These are phyloP conservation scores for Fusarium brevicatenulatum DNA, from an alignment of 2,329 filamentous ascomycete species.

Conservation along the genomic window DNA sequence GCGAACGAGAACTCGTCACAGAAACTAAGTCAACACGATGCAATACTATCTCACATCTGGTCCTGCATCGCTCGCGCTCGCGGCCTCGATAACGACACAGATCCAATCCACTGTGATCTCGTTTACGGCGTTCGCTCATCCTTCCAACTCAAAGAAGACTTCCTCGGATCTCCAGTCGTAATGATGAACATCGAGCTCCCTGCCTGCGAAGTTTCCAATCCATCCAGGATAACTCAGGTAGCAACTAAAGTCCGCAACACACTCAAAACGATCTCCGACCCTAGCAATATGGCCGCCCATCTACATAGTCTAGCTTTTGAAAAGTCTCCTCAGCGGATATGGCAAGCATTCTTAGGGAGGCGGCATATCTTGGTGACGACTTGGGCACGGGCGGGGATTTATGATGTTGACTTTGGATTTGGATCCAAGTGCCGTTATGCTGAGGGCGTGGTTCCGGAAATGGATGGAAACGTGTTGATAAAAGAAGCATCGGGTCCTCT, in stretches of 20 bases:
- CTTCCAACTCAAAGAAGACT: conserved; percentile 16
- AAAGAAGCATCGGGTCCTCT: conserved; percentile 36
- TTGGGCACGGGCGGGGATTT: conserved; percentile 41
- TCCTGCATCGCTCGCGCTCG: conserved; percentile 42
- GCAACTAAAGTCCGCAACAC: conserved; percentile 28
- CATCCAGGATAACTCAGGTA: not conserved
- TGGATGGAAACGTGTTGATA: conserved; percentile 39
- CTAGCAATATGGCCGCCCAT: conserved; percentile 18
- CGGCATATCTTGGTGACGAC: conserved; percentile 42
- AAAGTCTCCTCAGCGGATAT: conserved; percentile 41
- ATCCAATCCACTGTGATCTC: conserved; percentile 36
- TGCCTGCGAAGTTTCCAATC: not conserved
- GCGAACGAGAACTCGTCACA: not conserved
- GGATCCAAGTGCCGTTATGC: conserved; percentile 24
- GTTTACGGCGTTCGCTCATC: conserved; percentile 32
- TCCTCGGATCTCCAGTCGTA: conserved; percentile 38
- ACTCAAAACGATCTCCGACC: conserved; percentile 4
- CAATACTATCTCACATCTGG: conserved; percentile 42
- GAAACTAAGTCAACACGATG: conserved; percentile 39
- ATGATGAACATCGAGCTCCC: conserved; percentile 41
- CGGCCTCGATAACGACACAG: not conserved
- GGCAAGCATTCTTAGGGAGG: conserved; percentile 42
- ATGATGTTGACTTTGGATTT: conserved; percentile 42
- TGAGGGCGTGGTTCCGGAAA: conserved; percentile 37
- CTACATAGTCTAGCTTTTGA: conserved; percentile 38